Base-by-base conservation (phyloP, 2,329 filamentous ascomycete species). In the Colletotrichum orchidophilum region DNA sequence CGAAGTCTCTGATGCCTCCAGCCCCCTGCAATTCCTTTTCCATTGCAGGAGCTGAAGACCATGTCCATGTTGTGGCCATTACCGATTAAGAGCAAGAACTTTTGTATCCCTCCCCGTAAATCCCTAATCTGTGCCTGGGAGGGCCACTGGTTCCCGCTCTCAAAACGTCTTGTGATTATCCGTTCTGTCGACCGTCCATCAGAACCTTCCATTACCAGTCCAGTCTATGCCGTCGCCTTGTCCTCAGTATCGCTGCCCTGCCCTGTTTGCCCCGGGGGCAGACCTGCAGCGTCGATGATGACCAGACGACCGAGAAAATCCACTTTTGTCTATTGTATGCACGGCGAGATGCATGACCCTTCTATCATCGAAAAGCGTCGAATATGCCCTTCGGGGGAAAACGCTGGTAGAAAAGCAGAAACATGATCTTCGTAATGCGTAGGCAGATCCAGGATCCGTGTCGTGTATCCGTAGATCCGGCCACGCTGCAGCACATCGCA, bases 261-360 rank as follows among this genome's bases (percentile, higher is more conserved):
- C 70, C 66, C 60, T 75, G 68, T 54, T 68, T 71, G 68, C 58
- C 68, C 68, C 55, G 18, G 69, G 72, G 74, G 76, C 78, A 78
- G 77, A 65, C 58, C 39, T 59, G 68, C 64, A 62, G 76, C 76
- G 76, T 76, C 75, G 77, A 81, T 79, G 72, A 74, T 72, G 80
- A 85, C 85, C 82, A 86, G 84, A 88, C 82, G 87, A 87, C 86
- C 83, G 87, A 89, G 87, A 88, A 46, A 88, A 88, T 88, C 87
- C 87, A 87, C 86, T 89, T 90, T 90, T 89, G 86, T 90, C 88
- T 90, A 90, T 87, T 83, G 77, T 76, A 77, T 79, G 77, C 75
- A 77, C 75, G 77, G 76, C 76, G 78, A 78, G 77, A 70, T 79
- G 78, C 80, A 81, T 80, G 80, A 81, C 77, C 78, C 75, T 78